Evolutionary conservation across 495 filamentous ascomycete species (phyloP), one percentile per base, ranked within the genome.

Genomic region (Cladorrhinum samala): DNA sequence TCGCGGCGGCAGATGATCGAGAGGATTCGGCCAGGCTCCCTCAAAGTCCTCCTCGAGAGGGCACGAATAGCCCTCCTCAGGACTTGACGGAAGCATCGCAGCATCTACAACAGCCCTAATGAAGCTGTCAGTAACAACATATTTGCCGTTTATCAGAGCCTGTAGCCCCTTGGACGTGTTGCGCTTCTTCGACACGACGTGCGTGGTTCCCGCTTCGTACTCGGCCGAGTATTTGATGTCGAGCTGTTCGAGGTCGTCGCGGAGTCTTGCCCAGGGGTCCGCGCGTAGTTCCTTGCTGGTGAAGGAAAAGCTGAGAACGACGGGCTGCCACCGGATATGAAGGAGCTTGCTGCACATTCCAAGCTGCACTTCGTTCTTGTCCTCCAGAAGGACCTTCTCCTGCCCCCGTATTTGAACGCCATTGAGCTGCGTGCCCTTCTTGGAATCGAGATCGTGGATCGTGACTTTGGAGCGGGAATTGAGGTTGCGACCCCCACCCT

Each of bases 131-230:
- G 84, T 82, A 11, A 96, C 91, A 44, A 97, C 85, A 56, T 83
- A 83, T 73, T 78, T 86, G 11, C 79, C 90, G 57, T 91, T 86
- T 46, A 96, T 83, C 19, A 98, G 74, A n/a, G 88, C 92, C 62
- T 95, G 90, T 3, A 97, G 69, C 0, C 85, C 86, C 54, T 88
- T 89, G 2, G 90, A 80, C 0, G 87, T 91, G 68, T 98, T 98
- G 38, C 93, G 80, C 68, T 95, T 96, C 63, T 81, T 85, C 14
- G 88, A 83, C 17, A 97, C 83, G 17, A 95, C 85, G 66, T 98
- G 91, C 0, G 92, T 94, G 0, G 93, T 96, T 0, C 75, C 67
- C 36, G 77, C 65, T 2, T 90, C 72, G 64, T 88, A 97, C 14
- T 85, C 81, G 17, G 78, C 73, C 39, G 87, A 72, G 16, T 86